Evolutionary conservation across 306 rosid genomes (phyloP).

Genomic region (Cicer yamashitae): DNA sequence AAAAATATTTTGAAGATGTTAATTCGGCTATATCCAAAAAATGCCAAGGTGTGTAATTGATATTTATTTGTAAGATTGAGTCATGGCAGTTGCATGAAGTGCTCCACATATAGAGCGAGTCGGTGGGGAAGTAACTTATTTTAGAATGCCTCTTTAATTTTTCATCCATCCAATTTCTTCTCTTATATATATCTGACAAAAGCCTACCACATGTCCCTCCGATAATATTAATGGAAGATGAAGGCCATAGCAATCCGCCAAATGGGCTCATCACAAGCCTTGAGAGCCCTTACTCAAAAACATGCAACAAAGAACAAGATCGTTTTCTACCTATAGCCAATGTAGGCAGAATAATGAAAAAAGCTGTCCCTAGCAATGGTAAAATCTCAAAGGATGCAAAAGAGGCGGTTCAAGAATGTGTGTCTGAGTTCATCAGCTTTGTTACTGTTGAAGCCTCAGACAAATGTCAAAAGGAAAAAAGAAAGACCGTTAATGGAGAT

Average conservation of each 20-base stretch:
- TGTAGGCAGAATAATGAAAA: conserved; percentile 79
- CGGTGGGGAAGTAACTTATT: conserved; percentile 56
- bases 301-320: conserved; percentile 62
- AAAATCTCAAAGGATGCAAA: conserved; percentile 85
- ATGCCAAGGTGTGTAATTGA: too few relatives aligned
- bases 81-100: conserved; percentile 43
- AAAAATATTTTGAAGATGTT: too few relatives aligned
- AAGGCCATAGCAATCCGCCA: conserved; percentile 48
- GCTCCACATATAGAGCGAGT: conserved; percentile 62
- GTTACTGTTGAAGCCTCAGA: conserved; percentile 77
- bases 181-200: conserved; percentile 7
- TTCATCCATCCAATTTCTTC: conserved; percentile 36
- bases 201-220: conserved; percentile 22
- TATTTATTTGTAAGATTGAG: conserved; percentile 5
- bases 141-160: conserved; percentile 49
- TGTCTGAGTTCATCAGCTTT: conserved; percentile 78
- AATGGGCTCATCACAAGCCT: conserved; percentile 55
- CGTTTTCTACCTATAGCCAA: conserved; percentile 80
- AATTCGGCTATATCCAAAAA: too few relatives aligned
- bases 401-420: conserved; percentile 81
- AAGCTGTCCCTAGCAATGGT: conserved; percentile 65
- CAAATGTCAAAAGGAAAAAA: conserved; percentile 77
- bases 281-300: conserved; percentile 54
- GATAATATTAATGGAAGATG: conserved; percentile 54
- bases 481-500: conserved; percentile 76